Conservation (phyloP, 75 land plant genomes). For the Isoetes taiwanensis region DNA sequence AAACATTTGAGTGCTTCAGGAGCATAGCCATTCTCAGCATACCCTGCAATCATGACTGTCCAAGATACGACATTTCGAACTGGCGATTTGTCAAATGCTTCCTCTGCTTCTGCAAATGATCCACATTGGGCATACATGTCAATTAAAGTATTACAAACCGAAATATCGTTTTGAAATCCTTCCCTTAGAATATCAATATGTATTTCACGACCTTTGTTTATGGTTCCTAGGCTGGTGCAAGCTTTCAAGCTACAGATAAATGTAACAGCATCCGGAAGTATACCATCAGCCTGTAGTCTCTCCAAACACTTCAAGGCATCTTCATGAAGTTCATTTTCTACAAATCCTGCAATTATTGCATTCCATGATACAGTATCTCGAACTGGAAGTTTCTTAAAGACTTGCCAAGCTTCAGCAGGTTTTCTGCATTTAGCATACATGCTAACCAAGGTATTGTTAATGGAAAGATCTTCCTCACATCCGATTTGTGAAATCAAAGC, state of each 20-base stretch:
- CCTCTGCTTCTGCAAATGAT: not conserved
- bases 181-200: not conserved
- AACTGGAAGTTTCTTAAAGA: not conserved
- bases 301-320: slow-evolving; percentile 17
- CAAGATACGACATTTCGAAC: slow-evolving; percentile 2
- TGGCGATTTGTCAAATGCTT: not conserved
- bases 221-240: not conserved
- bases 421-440: not conserved
- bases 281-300: not conserved
- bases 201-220: not conserved
- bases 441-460: not conserved
- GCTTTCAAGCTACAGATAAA: too few species aligned
- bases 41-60: slow-evolving; percentile 10
- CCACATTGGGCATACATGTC: not conserved
- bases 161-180: not conserved
- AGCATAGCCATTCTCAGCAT: slow-evolving; percentile 1
- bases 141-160: not conserved
- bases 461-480: not conserved
- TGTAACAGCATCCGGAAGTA: too few species aligned
- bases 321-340: slow-evolving; percentile 2
- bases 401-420: not conserved
- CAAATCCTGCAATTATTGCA: not conserved
- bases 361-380: not conserved
- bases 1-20: slow-evolving; percentile 3
- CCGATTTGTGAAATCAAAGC: not conserved